phyloP scores from a whole-genome alignment of 2,329 filamentous ascomycete genomes.

The Samsoniella hepiali region DNA sequence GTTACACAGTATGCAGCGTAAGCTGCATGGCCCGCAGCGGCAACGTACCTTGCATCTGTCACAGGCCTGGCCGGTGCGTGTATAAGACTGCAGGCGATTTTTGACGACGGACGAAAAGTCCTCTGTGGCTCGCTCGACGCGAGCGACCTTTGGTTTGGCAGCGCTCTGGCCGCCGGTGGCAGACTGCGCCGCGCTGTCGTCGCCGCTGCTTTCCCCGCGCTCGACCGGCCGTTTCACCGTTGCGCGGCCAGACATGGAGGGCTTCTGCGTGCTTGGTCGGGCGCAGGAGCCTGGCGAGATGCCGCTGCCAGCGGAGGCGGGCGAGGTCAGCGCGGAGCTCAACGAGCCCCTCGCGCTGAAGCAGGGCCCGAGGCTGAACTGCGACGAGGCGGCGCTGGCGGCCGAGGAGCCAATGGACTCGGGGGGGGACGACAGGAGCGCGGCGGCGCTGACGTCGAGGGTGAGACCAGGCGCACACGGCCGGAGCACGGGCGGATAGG shows the following conservation, averaged over 20 bases:
- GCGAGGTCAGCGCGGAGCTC: constrained; percentile 11
- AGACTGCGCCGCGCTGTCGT: constrained; percentile 31
- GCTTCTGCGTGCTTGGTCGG: neutral
- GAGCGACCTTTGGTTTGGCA: constrained; percentile 46
- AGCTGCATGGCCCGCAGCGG: neutral
- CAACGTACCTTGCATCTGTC: constrained; percentile 21
- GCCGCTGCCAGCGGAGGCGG: constrained; percentile 9
- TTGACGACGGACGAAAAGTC: constrained; percentile 57
- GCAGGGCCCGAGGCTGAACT: constrained; percentile 10
- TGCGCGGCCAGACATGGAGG: constrained; percentile 13
- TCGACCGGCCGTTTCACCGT: constrained; percentile 42
- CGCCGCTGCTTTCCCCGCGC: constrained; percentile 32
- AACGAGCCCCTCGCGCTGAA: constrained; percentile 15
- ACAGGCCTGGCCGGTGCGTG: constrained; percentile 47
- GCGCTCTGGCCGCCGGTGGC: constrained; percentile 20
- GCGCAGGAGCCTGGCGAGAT: constrained; percentile 14
- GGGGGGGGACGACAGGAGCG: constrained; percentile 12
- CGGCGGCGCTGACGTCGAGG: constrained; percentile 14
- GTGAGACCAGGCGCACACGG: constrained; percentile 9
- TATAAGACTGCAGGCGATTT: constrained; percentile 53
- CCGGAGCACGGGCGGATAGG: neutral
- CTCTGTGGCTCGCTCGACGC: constrained; percentile 45
- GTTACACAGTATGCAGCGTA: neutral
- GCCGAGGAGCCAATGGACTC: constrained; percentile 10
- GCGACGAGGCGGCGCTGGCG: constrained; percentile 1